Percentiles rank a stretch among this genome's conserved stretches.
Evolutionary conservation across 2,329 filamentous ascomycete genomes (phyloP).

Genomic region (Sclerotinia minor): DNA sequence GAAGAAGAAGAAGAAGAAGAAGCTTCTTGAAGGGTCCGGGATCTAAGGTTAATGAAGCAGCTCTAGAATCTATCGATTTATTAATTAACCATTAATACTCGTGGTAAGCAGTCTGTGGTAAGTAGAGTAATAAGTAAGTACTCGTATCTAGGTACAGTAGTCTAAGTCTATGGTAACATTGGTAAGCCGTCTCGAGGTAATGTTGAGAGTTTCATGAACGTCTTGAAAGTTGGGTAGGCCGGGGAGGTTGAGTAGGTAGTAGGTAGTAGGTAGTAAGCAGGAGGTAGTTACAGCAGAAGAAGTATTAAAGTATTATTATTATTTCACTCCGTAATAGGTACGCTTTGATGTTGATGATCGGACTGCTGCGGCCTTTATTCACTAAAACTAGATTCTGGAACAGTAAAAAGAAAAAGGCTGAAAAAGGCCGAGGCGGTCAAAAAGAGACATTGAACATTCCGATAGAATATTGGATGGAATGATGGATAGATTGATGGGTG

Average conservation of each 20-base stretch:
- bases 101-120: background rate
- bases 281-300: too few relatives aligned
- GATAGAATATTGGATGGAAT: background rate
- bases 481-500: too few relatives aligned
- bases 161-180: too few relatives aligned
- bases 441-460: too few relatives aligned
- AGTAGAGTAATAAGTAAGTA: background rate
- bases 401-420: conserved; percentile 4
- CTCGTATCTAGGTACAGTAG: too few relatives aligned
- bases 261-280: too few relatives aligned
- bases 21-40: background rate
- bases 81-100: background rate
- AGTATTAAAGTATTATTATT: too few relatives aligned
- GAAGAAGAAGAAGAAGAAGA: too few relatives aligned
- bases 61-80: conserved; percentile 2
- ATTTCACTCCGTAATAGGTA: background rate
- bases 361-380: conserved; percentile 2
- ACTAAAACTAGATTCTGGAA: conserved; percentile 13
- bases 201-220: conserved; percentile 20
- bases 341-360: conserved; percentile 21
- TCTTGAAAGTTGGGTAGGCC: background rate
- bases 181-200: background rate
- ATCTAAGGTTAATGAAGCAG: background rate
- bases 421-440: conserved; percentile 7
- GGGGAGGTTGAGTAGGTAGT: too few relatives aligned